Evolutionary conservation across 106 monocot genomes (phyloP), one percentile per base, ranked within the genome.

Genomic region (Dendrobium nobile): DNA sequence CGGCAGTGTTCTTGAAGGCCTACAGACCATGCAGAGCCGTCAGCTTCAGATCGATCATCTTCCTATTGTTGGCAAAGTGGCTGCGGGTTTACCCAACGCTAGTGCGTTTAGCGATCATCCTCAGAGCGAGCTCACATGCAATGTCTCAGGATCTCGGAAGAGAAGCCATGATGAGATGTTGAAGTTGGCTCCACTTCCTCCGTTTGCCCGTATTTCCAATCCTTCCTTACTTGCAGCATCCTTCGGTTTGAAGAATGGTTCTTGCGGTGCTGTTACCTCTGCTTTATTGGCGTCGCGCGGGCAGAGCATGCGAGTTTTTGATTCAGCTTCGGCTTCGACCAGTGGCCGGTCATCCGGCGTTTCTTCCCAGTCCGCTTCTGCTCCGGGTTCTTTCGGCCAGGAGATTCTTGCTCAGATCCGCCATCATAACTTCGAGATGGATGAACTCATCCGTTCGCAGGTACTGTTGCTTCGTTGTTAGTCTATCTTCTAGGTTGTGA

Each of bases 121-220:
- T 0, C 79, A 78, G 22, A 89, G 87, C 78, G 87, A 87, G 67
- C 84, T 90, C 58, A 90, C 87, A 20, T 80, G 85, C 82, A 90
- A 77, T 65, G 78, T 80, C 27, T 78, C 85, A 1, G 73, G 79
- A 0, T 56, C 75, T 2, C 43, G 83, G 82, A 87, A 86, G 87
- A 77, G 80, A 19, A 43, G 40, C 41, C 47, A 4, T 22, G 75
- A 73, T 5, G 17, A 73, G 13, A 16, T 42, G 26, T 5, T 42
- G 41, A 31, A 40, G 22, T 76, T 20, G 18, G 31, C 13, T 10
- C 1, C 78, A 15, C 37, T 9, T 11, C 47, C 47, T 31, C 43
- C 13, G 17, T 13, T 41, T 18, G 6, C 3, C 17, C 51, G 27
- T 65, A 54, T 6, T 13, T 45, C 48, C 31, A 27, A 27, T 58